Base-by-base conservation (phyloP, 192 early-diverging fungal genomes). In the Funneliformis mosseae region DNA sequence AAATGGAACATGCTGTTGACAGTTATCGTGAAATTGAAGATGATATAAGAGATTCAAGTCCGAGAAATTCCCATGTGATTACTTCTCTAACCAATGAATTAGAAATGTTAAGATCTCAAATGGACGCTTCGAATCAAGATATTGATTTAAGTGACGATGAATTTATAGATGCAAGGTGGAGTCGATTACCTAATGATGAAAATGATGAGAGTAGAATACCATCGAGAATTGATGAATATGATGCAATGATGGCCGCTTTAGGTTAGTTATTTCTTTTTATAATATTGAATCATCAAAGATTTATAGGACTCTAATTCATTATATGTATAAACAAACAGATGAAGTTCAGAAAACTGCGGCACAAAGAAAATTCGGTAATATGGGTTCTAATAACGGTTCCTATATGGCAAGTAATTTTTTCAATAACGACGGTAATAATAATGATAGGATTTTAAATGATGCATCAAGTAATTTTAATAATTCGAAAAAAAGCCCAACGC, bases 171-270 rank as follows among this genome's bases (percentile, higher is more conserved):
- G 14, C 42, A 27, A 66, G 64, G n/a, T 79, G 77, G 77, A 78
- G 16, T 50, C 27, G 64, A 50, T 39, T 55, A 38, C 62, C 76
- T 11, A 33, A 63, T 60, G 27, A 42, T 28, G 38, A n/a, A 23
- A 27, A 63, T 18, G 64, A 79, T 16, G 25, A 46, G 11, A 50
- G 23, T 43, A 18, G 66, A 45, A 38, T 25, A 59, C 48, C 74
- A 59, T 75, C 74, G 5, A 28, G 38, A 42, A 42, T 63, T 42
- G 76, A 77, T 25, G 62, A 77, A 63, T 77, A 77, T 77, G 76
- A 77, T 41, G 61, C 63, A 25, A 77, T 79, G 66, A 79, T 79
- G 21, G 48, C 63, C 21, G 66, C 77, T 42, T 79, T 79, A 38
- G 66, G 48, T 76, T 8, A 76, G 50, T 42, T n/a, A n/a, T 76